phyloP scores from a whole-genome alignment of 2,329 filamentous ascomycete genomes.

The Colletotrichum sp. region DNA sequence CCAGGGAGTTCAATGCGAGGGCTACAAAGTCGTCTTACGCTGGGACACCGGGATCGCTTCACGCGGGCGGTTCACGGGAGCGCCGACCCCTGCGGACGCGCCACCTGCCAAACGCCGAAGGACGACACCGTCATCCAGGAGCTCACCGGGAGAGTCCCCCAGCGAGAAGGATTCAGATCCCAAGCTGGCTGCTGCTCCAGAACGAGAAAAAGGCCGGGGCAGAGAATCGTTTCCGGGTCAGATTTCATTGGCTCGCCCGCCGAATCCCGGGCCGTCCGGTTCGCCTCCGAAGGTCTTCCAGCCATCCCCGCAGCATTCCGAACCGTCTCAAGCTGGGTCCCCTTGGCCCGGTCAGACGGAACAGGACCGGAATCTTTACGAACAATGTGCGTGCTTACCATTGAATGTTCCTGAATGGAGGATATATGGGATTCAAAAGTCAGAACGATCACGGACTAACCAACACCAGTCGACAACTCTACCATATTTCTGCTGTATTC shows the following conservation, averaged over 20 bases:
- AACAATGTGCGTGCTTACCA: not conserved
- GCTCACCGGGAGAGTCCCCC: not conserved
- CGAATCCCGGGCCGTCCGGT: not conserved
- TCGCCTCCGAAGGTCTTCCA: not conserved
- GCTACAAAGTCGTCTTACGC: not conserved
- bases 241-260: not conserved
- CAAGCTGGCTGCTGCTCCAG: rapidly evolving
- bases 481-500: not conserved
- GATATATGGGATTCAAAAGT: too few species aligned
- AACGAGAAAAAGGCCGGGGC: not conserved
- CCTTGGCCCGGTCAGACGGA: not conserved
- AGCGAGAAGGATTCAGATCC: not conserved
- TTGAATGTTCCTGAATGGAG: rapidly evolving
- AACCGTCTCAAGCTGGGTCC: not conserved
- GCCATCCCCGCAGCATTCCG: not conserved
- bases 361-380: not conserved
- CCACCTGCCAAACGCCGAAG: not conserved
- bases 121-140: not conserved
- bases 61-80: not conserved
- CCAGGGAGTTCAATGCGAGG: constrained; percentile 1
- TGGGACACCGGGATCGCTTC: not conserved
- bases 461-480: not conserved
- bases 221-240: rapidly evolving
- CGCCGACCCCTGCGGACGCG: not conserved
- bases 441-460: not conserved